phyloP scores from a whole-genome alignment of 169 alveolate species.

The Cyclospora cayetanensis region DNA sequence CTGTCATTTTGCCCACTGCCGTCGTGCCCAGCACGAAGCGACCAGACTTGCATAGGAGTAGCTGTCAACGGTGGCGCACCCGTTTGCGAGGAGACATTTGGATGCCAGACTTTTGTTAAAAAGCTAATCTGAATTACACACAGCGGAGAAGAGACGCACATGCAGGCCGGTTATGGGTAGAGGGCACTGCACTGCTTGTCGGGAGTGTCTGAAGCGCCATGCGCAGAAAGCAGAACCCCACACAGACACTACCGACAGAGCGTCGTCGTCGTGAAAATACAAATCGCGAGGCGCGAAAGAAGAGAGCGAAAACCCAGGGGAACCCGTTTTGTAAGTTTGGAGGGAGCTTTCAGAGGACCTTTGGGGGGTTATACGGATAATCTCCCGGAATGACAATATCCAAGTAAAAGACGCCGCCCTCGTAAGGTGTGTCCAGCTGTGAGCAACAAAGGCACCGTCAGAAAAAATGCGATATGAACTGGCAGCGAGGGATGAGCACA shows the following conservation, averaged over 20 bases:
- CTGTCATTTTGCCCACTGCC: too few species aligned
- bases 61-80: too few species aligned
- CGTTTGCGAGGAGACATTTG: slow-evolving; percentile 94
- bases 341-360: too few species aligned
- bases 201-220: too few species aligned
- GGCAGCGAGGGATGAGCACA: background rate
- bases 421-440: slow-evolving; percentile 93
- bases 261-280: background rate
- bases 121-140: slow-evolving; percentile 92
- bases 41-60: too few species aligned
- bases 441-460: background rate
- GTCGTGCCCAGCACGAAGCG: too few species aligned
- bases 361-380: slow-evolving; percentile 95
- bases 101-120: slow-evolving; percentile 97
- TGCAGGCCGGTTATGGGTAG: too few species aligned
- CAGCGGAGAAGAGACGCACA: too few species aligned
- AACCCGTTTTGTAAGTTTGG: background rate
- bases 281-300: background rate
- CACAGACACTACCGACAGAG: too few species aligned
- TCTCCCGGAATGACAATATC: slow-evolving; percentile 94
- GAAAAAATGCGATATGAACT: background rate
- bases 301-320: background rate
- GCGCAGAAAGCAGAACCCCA: too few species aligned
- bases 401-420: slow-evolving; percentile 92
- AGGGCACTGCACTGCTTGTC: too few species aligned